Percentiles rank a stretch among this genome's conserved stretches.
Conservation (phyloP, 805 yeast genomes). For the Candida pini region DNA sequence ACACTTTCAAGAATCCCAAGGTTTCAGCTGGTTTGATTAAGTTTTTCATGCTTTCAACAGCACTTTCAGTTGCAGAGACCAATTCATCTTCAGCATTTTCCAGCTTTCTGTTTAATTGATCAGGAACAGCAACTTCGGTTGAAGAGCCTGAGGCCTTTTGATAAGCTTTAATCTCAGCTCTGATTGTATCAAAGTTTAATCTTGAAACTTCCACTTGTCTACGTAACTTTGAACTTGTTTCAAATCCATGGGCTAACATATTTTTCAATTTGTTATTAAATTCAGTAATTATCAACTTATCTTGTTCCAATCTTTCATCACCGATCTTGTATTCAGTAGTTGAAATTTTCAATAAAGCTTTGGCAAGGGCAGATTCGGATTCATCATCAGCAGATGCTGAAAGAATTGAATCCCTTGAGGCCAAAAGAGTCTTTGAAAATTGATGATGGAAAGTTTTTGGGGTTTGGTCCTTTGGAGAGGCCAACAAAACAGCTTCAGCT, state of each 20-base stretch:
- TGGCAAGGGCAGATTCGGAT: conserved; percentile 43
- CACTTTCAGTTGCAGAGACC: conserved; percentile 70
- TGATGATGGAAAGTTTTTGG: conserved; percentile 77
- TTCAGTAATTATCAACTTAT: conserved; percentile 51
- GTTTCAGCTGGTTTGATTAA: conserved; percentile 63
- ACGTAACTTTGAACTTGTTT: conserved; percentile 54
- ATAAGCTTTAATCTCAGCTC: conserved; percentile 46
- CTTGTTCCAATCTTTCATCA: conserved; percentile 64
- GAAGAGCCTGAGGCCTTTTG: conserved; percentile 32
- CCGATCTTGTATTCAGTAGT: conserved; percentile 60
- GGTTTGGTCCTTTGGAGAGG: conserved; percentile 30
- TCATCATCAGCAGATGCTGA: conserved; percentile 27
- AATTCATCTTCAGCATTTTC: conserved; percentile 69
- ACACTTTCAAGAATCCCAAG: conserved; percentile 57
- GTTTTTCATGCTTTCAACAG: conserved; percentile 74
- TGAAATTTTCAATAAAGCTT: conserved; percentile 49
- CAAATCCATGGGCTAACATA: conserved; percentile 52
- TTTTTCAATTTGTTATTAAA: conserved; percentile 53
- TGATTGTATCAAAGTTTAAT: conserved; percentile 60
- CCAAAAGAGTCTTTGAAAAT: conserved; percentile 49
- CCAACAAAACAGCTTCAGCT: conserved; percentile 49
- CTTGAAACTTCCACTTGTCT: conserved; percentile 66
- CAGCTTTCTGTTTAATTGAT: conserved; percentile 45
- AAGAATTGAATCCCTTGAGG: conserved; percentile 41
- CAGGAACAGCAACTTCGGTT: conserved; percentile 42